Conservation (phyloP, 106 monocot species). For the Xerophyta viscosa region DNA sequence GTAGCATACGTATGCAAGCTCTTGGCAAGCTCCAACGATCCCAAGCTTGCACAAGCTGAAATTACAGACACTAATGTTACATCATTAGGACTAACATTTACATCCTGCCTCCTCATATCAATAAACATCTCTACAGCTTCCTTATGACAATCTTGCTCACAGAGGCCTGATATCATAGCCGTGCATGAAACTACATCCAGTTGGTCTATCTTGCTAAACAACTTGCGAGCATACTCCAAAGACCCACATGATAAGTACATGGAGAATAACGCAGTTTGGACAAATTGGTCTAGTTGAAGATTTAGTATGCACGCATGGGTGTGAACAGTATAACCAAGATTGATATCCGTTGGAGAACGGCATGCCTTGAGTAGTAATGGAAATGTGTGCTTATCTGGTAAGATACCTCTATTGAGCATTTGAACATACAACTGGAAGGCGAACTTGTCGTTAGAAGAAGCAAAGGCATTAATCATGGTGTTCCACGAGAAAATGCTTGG, state of each 20-base stretch:
- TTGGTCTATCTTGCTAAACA: conserved; percentile 30
- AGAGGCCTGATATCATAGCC: conserved; percentile 33
- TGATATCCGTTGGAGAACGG: neutral
- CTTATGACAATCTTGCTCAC: conserved; percentile 4
- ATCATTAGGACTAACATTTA: conserved; percentile 23
- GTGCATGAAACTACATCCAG: conserved; percentile 56
- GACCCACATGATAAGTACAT: conserved; percentile 27
- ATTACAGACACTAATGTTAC: conserved; percentile 36
- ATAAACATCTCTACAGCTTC: conserved; percentile 36
- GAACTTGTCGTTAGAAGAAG: neutral
- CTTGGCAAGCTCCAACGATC: conserved; percentile 28
- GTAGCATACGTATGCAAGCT: conserved; percentile 33
- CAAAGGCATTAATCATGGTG: conserved; percentile 38
- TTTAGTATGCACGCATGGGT: conserved; percentile 24
- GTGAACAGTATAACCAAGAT: conserved; percentile 27
- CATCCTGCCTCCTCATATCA: conserved; percentile 21
- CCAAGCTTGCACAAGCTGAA: conserved; percentile 32
- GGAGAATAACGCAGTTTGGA: conserved; percentile 31
- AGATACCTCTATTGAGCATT: conserved; percentile 31
- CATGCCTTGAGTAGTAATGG: conserved; percentile 44
- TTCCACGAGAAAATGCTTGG: conserved; percentile 65
- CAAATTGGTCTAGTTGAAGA: conserved; percentile 25
- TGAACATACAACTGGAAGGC: conserved; percentile 28
- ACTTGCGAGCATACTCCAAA: neutral
- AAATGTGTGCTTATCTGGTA: conserved; percentile 47